phyloP scores from a whole-genome alignment of 306 rosid species.

The Hippophae rhamnoides region DNA sequence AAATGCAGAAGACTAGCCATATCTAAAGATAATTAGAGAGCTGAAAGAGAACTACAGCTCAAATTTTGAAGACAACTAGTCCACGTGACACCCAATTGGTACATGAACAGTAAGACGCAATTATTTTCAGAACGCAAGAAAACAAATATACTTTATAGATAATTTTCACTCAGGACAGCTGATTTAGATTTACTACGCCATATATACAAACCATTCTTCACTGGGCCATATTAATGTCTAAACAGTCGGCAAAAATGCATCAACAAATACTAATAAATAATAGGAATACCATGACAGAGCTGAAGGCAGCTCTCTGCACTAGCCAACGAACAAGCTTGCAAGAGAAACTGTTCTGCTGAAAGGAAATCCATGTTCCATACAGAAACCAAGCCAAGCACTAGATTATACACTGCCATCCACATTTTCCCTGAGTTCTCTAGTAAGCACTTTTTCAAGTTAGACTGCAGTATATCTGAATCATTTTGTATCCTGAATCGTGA shows the following conservation, averaged over 20 bases:
- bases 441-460: conserved; percentile 37
- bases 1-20: background rate
- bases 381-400: conserved; percentile 52
- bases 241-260: conserved; percentile 6
- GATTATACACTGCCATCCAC: conserved; percentile 53
- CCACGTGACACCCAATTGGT: no score
- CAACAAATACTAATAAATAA: conserved; percentile 11
- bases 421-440: conserved; percentile 30
- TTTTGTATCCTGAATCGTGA: conserved; percentile 35
- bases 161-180: no score
- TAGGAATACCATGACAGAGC: conserved; percentile 68
- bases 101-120: no score
- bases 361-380: conserved; percentile 45
- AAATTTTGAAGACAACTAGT: no score
- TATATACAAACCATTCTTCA: background rate
- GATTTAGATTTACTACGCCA: no score
- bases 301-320: conserved; percentile 57
- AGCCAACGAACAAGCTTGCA: conserved; percentile 57
- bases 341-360: conserved; percentile 62
- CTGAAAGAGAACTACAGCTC: no score
- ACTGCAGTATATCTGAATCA: conserved; percentile 35
- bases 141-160: no score
- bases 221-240: conserved; percentile 1
- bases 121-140: no score
- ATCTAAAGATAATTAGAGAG: no score